Percentiles rank a stretch among this genome's conserved stretches.
Evolutionary conservation across 345 rosid genomes (phyloP).

Genomic region (Eucalyptus tenuipes): DNA sequence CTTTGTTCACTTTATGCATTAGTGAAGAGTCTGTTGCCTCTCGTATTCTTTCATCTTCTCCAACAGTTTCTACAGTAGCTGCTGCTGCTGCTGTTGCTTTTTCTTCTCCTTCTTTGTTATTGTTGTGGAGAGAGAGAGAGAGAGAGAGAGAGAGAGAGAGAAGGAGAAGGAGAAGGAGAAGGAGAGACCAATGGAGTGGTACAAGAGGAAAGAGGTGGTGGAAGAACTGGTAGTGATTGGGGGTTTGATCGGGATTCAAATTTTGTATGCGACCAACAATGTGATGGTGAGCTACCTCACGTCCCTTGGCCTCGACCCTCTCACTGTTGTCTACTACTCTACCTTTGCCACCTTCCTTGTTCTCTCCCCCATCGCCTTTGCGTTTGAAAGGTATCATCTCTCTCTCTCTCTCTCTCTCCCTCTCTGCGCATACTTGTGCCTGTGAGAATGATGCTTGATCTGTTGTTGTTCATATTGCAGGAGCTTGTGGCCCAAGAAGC

Average conservation of each 20-base stretch:
- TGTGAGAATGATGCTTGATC: neutral
- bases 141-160: neutral
- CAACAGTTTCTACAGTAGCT: neutral
- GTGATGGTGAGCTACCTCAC: slow-evolving; percentile 61
- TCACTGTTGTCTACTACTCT: slow-evolving; percentile 55
- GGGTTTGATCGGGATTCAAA: slow-evolving; percentile 55
- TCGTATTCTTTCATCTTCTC: neutral
- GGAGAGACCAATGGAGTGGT: neutral
- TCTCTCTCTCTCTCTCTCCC: neutral
- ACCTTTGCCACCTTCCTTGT: slow-evolving; percentile 57
- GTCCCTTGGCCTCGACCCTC: slow-evolving; percentile 63
- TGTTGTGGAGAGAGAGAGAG: neutral
- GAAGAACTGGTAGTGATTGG: slow-evolving; percentile 50
- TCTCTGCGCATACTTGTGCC: neutral
- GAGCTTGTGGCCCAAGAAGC: slow-evolving; percentile 59
- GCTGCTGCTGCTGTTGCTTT: neutral
- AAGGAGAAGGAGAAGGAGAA: no score
- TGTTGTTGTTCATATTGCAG: slow-evolving; percentile 16
- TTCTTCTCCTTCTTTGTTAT: neutral
- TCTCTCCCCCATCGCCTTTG: slow-evolving; percentile 55
- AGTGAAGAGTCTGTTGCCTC: neutral
- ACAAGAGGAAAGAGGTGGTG: neutral
- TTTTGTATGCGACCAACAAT: slow-evolving; percentile 59
- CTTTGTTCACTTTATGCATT: neutral
- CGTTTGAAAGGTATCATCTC: slow-evolving; percentile 51